phyloP scores from a whole-genome alignment of 345 rosid genomes.

The Clausena lansium region DNA sequence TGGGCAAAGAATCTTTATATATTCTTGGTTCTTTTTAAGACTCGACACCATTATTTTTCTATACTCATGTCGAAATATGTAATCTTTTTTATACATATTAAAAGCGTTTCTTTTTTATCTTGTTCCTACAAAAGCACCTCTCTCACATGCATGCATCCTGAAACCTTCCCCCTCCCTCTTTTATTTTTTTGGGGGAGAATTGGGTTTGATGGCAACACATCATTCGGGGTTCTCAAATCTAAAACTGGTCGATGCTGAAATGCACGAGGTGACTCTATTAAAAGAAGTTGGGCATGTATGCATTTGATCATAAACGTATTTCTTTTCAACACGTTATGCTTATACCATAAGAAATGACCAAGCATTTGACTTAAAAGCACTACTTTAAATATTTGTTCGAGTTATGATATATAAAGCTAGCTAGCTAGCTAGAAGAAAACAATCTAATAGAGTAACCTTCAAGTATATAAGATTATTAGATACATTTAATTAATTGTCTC shows the following conservation, averaged over 20 bases:
- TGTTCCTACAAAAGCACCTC: neutral
- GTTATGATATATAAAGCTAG: neutral
- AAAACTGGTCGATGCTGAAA: neutral
- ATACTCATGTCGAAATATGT: neutral
- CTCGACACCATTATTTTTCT: neutral
- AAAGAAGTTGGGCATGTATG: neutral
- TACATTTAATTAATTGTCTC: neutral
- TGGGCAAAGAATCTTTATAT: neutral
- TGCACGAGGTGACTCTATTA: neutral
- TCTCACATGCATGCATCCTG: neutral
- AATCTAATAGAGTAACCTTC: neutral
- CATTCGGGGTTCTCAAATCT: neutral
- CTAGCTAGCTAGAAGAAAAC: neutral
- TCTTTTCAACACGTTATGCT: slow-evolving; percentile 6
- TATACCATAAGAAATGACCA: slow-evolving; percentile 6
- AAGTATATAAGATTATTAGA: neutral
- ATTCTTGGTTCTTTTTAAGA: neutral
- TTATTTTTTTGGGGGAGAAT: too few species aligned
- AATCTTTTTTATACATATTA: too few species aligned
- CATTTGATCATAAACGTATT: neutral
- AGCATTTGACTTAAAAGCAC: neutral
- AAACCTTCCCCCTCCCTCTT: neutral
- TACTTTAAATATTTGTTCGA: neutral
- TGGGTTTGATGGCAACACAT: neutral
- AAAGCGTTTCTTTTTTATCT: too few species aligned